A percentile compares a stretch with the other conserved stretches of the same genome.
These are phyloP conservation scores for Pseudotsuga menziesii DNA, from an alignment of 75 land plant genomes.

Conservation along the genomic window DNA sequence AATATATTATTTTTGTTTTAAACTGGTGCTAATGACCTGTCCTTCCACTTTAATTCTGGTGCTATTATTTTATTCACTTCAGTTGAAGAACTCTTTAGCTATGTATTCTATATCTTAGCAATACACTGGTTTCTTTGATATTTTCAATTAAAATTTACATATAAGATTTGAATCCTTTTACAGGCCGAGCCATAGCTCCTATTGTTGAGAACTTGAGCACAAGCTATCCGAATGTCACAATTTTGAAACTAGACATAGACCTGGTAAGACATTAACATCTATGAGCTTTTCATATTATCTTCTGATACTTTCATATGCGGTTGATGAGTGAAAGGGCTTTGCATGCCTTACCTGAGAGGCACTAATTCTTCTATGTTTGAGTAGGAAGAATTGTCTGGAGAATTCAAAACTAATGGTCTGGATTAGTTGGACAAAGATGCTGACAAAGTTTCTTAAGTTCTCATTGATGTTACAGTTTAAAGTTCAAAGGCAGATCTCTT, in stretches of 20 bases:
- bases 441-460: background rate
- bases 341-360: background rate
- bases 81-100: background rate
- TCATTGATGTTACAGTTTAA: background rate
- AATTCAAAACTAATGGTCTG: too few relatives aligned
- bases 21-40: too few relatives aligned
- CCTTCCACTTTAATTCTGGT: background rate
- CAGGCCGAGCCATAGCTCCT: slow-evolving; percentile 5
- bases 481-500: background rate
- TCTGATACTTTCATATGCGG: background rate
- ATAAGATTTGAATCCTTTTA: background rate
- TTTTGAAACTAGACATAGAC: slow-evolving; percentile 7
- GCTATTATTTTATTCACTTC: background rate
- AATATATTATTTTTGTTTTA: too few relatives aligned
- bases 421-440: too few relatives aligned
- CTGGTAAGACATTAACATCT: background rate
- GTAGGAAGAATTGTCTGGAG: background rate
- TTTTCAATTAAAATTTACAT: background rate
- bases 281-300: background rate
- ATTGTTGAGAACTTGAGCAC: slow-evolving; percentile 4
- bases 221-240: slow-evolving; percentile 4
- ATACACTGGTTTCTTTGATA: background rate
- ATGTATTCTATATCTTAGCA: background rate
- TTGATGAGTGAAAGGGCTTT: background rate
- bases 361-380: background rate